Base-by-base conservation (phyloP, 768 basidiomycete genomes). In the Amanita exitialis region DNA sequence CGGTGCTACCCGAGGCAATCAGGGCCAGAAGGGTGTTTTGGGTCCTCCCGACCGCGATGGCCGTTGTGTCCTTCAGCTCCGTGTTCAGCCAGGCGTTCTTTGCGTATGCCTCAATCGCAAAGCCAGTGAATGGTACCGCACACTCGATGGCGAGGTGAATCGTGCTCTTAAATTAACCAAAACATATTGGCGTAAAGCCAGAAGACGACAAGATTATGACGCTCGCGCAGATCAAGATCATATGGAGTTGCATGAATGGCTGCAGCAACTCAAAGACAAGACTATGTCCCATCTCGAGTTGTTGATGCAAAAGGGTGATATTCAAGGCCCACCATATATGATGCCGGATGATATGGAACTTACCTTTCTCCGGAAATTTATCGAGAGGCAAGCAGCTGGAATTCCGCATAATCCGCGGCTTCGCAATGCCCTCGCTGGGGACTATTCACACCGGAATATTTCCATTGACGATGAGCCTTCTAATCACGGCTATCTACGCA, bases 221-320 rank as follows among this genome's bases (percentile, higher is more conserved):
- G 80, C 84, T 46, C 79, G 83, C 44, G 87, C 87, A 1, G 87
- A 90, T 70, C 87, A 88, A 62, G 87, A 90, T 61, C 87, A 90
- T 60, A 90, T 90, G 86, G 87, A 90, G 61, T 68, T 90, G 18
- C 87, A 90, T 59, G 87, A 90, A 61, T 90, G 87, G 87, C 69
- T 90, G 1, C 87, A 90, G 58, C 87, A 89, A 63, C 72, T 90
- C 58, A 90, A 90, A 64, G 87, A 90, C 66, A 90, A 88, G 65
- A 87, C 84, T 47, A 90, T 90, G 87, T 85, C 86, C 43, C 86
- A 90, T 66, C 74, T 90, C 41, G 87, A 90, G 64, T 74, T 89
- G 2, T 79, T 89, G 58, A 89, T 90, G 83, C 87, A 89, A 62
- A 88, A 89, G 61, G 85, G 86, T 60, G 87, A 90, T 56, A 90